Percentiles rank a stretch among this genome's conserved stretches.
These are phyloP conservation scores for Podochytrium sp. DNA, from an alignment of 192 early-diverging fungal genomes.

Conservation along the genomic window DNA sequence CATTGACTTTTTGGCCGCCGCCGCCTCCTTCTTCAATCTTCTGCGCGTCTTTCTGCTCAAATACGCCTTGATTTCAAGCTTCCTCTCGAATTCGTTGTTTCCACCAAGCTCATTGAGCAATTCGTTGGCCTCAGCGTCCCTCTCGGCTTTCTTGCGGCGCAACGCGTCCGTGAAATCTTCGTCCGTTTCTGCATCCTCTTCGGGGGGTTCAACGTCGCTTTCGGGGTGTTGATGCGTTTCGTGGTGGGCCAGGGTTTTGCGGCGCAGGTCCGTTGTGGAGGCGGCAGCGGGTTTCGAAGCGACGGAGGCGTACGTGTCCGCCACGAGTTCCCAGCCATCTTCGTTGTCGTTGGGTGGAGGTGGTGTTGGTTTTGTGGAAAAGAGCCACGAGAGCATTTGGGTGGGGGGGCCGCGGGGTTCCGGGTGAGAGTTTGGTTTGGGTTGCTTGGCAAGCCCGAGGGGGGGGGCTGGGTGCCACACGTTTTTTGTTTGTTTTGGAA, in stretches of 20 bases:
- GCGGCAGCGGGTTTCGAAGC: neutral
- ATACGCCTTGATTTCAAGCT: neutral
- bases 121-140: neutral
- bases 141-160: neutral
- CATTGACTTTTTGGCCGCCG: neutral
- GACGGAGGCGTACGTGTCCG: neutral
- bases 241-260: neutral
- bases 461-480: no score
- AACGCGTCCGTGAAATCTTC: conserved; percentile 1
- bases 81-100: neutral
- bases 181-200: neutral
- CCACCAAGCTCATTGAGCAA: neutral
- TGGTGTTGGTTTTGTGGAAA: neutral
- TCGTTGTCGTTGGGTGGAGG: neutral
- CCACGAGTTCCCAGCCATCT: neutral
- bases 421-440: no score
- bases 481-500: no score
- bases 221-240: neutral
- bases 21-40: neutral
- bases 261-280: neutral
- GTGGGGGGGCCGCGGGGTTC: neutral
- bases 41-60: neutral
- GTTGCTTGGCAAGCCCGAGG: no score
- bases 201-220: neutral
- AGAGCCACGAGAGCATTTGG: neutral